These are phyloP conservation scores for Pseudonitzschia pungens DNA, from an alignment of 108 stramenopile species.

Conservation along the genomic window DNA sequence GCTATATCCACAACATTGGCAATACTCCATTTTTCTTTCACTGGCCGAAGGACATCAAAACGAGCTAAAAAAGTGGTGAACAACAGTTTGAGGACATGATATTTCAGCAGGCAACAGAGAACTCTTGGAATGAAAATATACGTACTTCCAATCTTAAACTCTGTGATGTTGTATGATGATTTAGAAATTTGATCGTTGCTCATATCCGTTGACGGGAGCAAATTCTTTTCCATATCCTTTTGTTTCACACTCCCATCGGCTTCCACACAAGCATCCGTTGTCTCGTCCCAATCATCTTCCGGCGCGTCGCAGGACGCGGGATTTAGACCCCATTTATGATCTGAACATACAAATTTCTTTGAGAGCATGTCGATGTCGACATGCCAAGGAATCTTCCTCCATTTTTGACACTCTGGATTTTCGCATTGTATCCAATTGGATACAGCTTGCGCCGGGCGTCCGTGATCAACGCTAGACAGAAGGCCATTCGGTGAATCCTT, in stretches of 20 bases:
- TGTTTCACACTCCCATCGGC: slow-evolving; percentile 31
- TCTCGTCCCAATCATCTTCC: slow-evolving; percentile 84
- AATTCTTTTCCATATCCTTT: neutral
- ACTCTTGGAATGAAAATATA: neutral
- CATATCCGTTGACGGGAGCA: neutral
- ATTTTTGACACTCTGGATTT: slow-evolving; percentile 83
- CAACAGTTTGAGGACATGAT: neutral
- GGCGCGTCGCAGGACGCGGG: slow-evolving; percentile 66
- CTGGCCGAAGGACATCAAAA: slow-evolving; percentile 77
- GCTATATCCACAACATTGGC: slow-evolving; percentile 62
- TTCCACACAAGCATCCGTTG: slow-evolving; percentile 31
- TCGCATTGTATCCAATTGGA: slow-evolving; percentile 94
- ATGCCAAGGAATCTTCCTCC: slow-evolving; percentile 88
- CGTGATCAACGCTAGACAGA: slow-evolving; percentile 76
- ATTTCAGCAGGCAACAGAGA: neutral
- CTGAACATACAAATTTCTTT: slow-evolving; percentile 83
- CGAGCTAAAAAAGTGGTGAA: slow-evolving; percentile 44
- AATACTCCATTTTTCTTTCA: slow-evolving; percentile 48
- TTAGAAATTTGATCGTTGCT: neutral
- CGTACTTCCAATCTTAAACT: slow-evolving; percentile 28
- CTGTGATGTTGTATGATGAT: slow-evolving; percentile 2
- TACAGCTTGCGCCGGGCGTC: slow-evolving; percentile 84
- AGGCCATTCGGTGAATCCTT: slow-evolving; percentile 38
- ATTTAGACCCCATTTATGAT: slow-evolving; percentile 79
- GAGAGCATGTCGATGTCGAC: slow-evolving; percentile 81